Conservation (phyloP, 2,329 filamentous ascomycete species). For the Botrytis fabae region DNA sequence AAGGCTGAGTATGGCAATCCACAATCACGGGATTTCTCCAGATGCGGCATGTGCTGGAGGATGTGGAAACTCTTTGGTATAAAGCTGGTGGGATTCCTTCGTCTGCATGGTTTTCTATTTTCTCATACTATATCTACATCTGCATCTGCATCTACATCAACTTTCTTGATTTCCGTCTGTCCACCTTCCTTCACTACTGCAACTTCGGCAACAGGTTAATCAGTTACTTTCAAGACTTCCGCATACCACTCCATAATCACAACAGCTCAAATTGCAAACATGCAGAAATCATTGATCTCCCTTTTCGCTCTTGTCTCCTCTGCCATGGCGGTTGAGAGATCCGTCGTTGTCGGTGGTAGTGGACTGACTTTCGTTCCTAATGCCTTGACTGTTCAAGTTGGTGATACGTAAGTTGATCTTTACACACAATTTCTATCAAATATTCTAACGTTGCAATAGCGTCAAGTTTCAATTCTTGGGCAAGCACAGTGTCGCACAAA, state of each 20-base stretch:
- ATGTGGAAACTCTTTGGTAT: background rate
- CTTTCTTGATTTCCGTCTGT: background rate
- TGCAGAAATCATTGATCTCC: slow-evolving; percentile 9
- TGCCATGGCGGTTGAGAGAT: slow-evolving; percentile 44
- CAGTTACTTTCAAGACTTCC: background rate
- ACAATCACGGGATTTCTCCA: background rate
- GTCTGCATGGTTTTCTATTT: background rate
- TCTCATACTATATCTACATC: background rate
- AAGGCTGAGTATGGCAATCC: background rate
- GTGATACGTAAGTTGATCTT: slow-evolving; percentile 47
- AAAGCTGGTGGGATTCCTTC: background rate
- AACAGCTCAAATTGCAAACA: background rate
- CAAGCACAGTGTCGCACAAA: slow-evolving; percentile 83
- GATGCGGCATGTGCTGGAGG: background rate
- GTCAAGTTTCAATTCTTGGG: slow-evolving; percentile 36
- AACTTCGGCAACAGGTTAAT: background rate
- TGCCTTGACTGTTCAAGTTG: slow-evolving; percentile 60
- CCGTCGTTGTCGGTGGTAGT: slow-evolving; percentile 65
- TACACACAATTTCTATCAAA: slow-evolving; percentile 64
- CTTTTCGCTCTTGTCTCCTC: background rate
- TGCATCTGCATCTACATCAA: background rate
- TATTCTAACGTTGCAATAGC: slow-evolving; percentile 34
- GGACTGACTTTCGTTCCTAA: slow-evolving; percentile 63
- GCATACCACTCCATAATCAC: background rate
- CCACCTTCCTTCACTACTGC: background rate